Evolutionary conservation across 192 early-diverging fungal species (phyloP).

Genomic region (Geranomyces michiganensis): DNA sequence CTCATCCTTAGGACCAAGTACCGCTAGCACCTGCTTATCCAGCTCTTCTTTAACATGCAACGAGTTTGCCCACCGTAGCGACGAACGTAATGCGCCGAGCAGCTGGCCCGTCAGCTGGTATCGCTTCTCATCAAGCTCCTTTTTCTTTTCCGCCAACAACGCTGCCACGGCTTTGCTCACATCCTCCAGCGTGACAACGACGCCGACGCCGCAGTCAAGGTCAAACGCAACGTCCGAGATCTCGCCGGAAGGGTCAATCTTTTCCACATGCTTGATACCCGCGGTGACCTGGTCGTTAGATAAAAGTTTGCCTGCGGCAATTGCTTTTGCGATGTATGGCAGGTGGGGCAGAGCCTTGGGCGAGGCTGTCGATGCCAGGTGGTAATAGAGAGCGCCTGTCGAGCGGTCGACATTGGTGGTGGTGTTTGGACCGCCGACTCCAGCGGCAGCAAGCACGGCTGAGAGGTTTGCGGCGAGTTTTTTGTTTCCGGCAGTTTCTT

Average conservation of each 20-base stretch:
- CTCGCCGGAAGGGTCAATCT: conserved; percentile 43
- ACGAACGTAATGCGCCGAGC: conserved; percentile 71
- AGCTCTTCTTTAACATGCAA: conserved; percentile 84
- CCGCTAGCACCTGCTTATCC: conserved; percentile 78
- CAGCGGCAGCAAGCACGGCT: conserved; percentile 69
- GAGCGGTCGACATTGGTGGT: conserved; percentile 25
- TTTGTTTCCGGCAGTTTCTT: conserved; percentile 95
- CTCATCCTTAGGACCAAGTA: conserved; percentile 99
- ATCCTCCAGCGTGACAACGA: conserved; percentile 78
- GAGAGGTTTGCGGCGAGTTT: conserved; percentile 84
- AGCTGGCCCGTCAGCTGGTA: conserved; percentile 81
- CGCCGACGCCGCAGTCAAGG: conserved; percentile 89
- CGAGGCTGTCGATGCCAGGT: conserved; percentile 83
- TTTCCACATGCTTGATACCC: conserved; percentile 86
- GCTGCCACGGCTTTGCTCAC: conserved; percentile 65
- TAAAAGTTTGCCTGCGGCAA: conserved; percentile 64
- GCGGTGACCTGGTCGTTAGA: conserved; percentile 90
- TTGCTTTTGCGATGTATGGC: conserved; percentile 79
- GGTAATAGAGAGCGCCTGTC: conserved; percentile 79
- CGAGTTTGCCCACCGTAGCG: conserved; percentile 89
- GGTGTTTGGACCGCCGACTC: not conserved
- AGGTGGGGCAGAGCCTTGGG: conserved; percentile 74
- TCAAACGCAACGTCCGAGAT: conserved; percentile 78
- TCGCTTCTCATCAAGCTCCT: conserved; percentile 76
- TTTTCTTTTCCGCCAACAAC: conserved; percentile 70